Conservation (phyloP, 768 basidiomycete species). For the Auricularia cornea region DNA sequence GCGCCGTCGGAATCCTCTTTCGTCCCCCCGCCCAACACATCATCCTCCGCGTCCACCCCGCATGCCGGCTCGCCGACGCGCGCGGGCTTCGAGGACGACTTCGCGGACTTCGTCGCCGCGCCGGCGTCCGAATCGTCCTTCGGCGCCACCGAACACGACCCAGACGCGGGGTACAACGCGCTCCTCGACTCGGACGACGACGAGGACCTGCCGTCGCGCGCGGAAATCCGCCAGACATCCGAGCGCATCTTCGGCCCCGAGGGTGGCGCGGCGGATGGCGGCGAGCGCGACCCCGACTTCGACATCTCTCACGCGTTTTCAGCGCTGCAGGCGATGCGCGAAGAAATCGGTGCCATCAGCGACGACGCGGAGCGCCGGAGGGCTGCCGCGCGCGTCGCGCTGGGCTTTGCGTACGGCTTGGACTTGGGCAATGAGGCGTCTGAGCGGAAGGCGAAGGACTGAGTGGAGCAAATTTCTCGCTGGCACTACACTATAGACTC, state of each 20-base stretch:
- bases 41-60: background rate
- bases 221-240: constrained; percentile 43
- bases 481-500: too few species aligned
- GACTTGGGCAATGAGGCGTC: constrained; percentile 18
- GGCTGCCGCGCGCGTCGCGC: constrained; percentile 63
- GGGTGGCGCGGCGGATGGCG: constrained; percentile 7
- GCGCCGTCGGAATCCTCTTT: background rate
- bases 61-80: background rate
- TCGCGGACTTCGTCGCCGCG: constrained; percentile 67
- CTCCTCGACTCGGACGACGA: background rate
- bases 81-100: constrained; percentile 67
- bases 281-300: constrained; percentile 30
- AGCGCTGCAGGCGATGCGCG: constrained; percentile 60
- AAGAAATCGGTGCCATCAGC: constrained; percentile 60
- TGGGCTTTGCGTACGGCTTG: constrained; percentile 66
- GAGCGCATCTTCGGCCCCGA: constrained; percentile 40
- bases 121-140: constrained; percentile 50
- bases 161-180: constrained; percentile 19
- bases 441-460: too few species aligned
- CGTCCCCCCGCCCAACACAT: background rate
- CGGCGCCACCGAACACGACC: constrained; percentile 39
- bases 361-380: constrained; percentile 54
- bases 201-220: constrained; percentile 33
- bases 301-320: constrained; percentile 55
- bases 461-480: too few species aligned